Evolutionary conservation across 2,329 filamentous ascomycete genomes (phyloP).

Genomic region (Beauveria sp.): DNA sequence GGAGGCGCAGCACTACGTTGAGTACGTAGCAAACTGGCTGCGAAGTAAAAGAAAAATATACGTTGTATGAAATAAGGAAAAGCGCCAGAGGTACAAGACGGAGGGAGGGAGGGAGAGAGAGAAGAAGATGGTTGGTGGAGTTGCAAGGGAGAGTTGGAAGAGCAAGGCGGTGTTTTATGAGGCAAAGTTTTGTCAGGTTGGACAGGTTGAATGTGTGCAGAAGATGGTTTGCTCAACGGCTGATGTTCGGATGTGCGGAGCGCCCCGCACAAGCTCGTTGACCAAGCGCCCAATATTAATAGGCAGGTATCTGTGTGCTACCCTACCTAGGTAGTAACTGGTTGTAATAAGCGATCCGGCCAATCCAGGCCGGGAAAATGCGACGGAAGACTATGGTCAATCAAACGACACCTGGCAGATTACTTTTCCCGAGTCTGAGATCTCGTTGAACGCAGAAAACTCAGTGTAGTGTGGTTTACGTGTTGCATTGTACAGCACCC

Average conservation of each 20-base stretch:
- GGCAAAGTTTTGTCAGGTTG: conserved; percentile 27
- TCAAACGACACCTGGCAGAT: too few relatives aligned
- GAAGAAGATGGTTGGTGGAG: conserved; percentile 14
- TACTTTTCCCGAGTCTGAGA: not conserved
- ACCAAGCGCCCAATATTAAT: not conserved
- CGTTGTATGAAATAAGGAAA: conserved; percentile 14
- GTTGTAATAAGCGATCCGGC: not conserved
- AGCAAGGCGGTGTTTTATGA: conserved; percentile 19
- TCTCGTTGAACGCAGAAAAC: not conserved
- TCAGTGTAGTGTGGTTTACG: not conserved
- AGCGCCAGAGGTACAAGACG: conserved; percentile 14
- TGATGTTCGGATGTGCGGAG: conserved; percentile 10
- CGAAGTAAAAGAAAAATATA: conserved; percentile 14
- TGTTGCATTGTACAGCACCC: too few relatives aligned
- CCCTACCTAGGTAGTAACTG: not conserved
- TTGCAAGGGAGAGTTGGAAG: conserved; percentile 16
- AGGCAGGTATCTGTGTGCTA: not conserved
- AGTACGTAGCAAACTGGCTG: conserved; percentile 31
- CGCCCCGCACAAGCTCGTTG: conserved; percentile 9
- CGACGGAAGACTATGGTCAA: not conserved
- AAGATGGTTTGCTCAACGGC: not conserved
- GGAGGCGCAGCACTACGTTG: conserved; percentile 28
- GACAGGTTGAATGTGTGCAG: conserved; percentile 17
- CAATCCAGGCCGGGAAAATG: not conserved
- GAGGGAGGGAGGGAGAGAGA: conserved; percentile 11